A percentile compares a stretch with the other conserved stretches of the same genome.
Evolutionary conservation across 1,284 basidiomycete genomes (phyloP).

Genomic region (Cutaneotrichosporon cavernicola): DNA sequence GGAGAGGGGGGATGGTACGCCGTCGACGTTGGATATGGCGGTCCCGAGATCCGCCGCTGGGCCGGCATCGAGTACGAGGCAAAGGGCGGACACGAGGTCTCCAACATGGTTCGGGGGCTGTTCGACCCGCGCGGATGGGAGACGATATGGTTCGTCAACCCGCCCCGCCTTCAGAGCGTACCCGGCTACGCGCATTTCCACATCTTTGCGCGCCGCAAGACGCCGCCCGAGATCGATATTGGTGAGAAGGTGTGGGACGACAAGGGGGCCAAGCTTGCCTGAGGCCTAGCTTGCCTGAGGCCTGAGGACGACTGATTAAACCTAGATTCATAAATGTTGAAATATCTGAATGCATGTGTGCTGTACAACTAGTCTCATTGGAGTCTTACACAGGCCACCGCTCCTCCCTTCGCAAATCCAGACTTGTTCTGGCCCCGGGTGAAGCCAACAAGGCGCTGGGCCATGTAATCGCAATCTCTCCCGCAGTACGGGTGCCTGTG

Average conservation of each 20-base stretch:
- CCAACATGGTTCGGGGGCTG: slow-evolving; percentile 45
- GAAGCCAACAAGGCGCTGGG: too few species aligned
- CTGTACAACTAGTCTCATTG: background rate
- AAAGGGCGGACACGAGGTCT: slow-evolving; percentile 44
- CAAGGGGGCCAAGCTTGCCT: background rate
- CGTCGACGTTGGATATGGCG: slow-evolving; percentile 36
- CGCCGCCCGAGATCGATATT: slow-evolving; percentile 48
- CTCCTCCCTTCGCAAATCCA: too few species aligned
- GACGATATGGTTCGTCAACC: slow-evolving; percentile 50
- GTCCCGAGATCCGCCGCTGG: slow-evolving; percentile 35
- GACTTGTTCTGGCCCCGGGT: too few species aligned
- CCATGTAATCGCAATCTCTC: too few species aligned
- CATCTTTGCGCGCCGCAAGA: slow-evolving; percentile 50
- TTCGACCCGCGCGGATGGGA: slow-evolving; percentile 52
- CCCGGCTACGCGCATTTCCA: slow-evolving; percentile 52
- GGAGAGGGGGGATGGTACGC: slow-evolving; percentile 37
- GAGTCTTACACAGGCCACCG: background rate
- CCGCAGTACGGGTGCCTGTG: too few species aligned
- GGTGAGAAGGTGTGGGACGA: slow-evolving; percentile 13
- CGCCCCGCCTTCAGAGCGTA: slow-evolving; percentile 46
- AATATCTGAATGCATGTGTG: background rate
- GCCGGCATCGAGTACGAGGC: slow-evolving; percentile 38
- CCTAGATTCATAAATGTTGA: background rate
- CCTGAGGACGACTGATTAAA: background rate
- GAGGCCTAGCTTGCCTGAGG: too few species aligned